Evolutionary conservation across 2,329 filamentous ascomycete genomes (phyloP).

Genomic region (Colletotrichum lupini): DNA sequence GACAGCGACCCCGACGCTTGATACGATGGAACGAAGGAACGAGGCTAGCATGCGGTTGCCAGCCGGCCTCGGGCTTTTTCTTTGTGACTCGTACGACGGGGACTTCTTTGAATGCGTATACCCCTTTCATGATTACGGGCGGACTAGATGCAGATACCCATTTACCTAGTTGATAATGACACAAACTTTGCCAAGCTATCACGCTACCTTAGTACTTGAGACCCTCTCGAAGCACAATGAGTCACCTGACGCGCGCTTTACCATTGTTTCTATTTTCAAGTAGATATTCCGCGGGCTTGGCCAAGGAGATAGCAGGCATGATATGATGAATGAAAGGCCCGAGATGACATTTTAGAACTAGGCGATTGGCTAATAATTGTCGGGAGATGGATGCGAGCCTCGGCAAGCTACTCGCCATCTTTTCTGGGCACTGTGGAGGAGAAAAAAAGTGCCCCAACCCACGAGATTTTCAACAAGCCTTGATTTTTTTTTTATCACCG

Average conservation of each 20-base stretch:
- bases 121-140: constrained; percentile 13
- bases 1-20: constrained; percentile 53
- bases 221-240: background rate
- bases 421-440: background rate
- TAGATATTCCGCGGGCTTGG: background rate
- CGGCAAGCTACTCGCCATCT: background rate
- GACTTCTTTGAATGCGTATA: constrained; percentile 26
- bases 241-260: background rate
- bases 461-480: background rate
- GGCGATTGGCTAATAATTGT: constrained; percentile 10
- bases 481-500: background rate
- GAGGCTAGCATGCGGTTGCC: background rate
- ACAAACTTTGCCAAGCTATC: background rate
- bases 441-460: background rate
- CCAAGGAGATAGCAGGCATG: constrained; percentile 1
- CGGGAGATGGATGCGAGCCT: background rate
- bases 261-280: background rate
- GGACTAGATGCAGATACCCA: constrained; percentile 20
- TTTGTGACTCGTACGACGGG: background rate
- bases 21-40: constrained; percentile 28
- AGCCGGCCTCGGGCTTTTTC: background rate
- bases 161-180: background rate
- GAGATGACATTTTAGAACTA: constrained; percentile 1
- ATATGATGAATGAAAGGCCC: background rate
- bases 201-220: background rate